phyloP scores from a whole-genome alignment of 441 rosid genomes.

The Erodium trifolium region DNA sequence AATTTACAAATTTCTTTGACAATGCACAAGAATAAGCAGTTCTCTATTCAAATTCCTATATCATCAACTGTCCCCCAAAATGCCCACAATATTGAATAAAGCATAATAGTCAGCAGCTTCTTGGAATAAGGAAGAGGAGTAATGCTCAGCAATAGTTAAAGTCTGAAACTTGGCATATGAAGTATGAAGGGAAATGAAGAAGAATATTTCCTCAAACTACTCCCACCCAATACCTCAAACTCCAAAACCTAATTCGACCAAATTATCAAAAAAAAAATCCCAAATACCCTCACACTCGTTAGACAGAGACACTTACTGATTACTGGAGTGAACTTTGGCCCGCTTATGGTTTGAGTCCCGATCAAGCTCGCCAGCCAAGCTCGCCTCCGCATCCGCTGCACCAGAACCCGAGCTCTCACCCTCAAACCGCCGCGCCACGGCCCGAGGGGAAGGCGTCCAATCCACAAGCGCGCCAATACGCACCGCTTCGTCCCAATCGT shows the following conservation, averaged over 20 bases:
- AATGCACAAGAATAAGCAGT: neutral
- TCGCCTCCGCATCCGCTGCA: constrained; percentile 10
- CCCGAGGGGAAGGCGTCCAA: constrained; percentile 1
- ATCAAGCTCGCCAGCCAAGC: constrained; percentile 32
- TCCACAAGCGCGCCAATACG: constrained; percentile 13
- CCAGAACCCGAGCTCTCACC: constrained; percentile 48
- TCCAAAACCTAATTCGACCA: neutral
- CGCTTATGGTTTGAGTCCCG: constrained; percentile 69
- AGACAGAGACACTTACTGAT: constrained; percentile 42
- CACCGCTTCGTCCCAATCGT: constrained; percentile 22
- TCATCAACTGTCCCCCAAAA: neutral
- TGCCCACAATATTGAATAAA: neutral
- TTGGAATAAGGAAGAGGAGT: neutral
- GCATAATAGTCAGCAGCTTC: neutral
- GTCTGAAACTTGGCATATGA: neutral
- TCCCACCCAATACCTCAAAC: too few species aligned
- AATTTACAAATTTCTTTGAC: neutral
- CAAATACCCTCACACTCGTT: neutral
- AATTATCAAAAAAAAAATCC: neutral
- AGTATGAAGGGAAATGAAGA: neutral
- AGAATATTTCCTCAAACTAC: neutral
- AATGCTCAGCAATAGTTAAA: neutral
- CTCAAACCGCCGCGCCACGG: constrained; percentile 23
- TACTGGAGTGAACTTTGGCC: constrained; percentile 50
- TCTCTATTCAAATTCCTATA: neutral